Evolutionary conservation across 495 filamentous ascomycete genomes (phyloP), one percentile per base, ranked within the genome.

Genomic region (Penicillium paxilli): DNA sequence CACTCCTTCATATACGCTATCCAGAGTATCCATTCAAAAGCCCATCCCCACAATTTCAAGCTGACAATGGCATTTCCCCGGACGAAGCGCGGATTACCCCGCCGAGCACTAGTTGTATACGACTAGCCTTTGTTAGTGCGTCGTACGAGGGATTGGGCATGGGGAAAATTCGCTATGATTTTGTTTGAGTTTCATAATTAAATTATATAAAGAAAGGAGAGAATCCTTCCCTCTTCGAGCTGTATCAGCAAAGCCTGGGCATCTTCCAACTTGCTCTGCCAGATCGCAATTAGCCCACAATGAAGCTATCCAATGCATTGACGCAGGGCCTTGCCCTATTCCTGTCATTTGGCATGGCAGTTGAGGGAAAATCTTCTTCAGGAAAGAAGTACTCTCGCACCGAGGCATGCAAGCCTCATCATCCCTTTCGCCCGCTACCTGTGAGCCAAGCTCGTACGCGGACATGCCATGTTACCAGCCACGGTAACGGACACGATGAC

Each of bases 401-500:
- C 40, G 49, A 68, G 4, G 60, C 65, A 10, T 66, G 69, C 49
- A 53, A 63, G 2, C 73, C 73, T 3, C 57, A 70, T 8, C 58
- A 59, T 1, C 67, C 73, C 10, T 74, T 73, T 62, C 56, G 59
- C 23, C 69, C 73, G 26, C 59, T 75, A 14, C 73, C 73, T 25
- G n/a, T 52, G 5, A 71, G 64, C 22, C 59, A 56, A 2, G 42
- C 52, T 4, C 59, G 72, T 20, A 63, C 37, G 22, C 69, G 63
- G 46, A 69, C 66, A 17, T 77, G 74, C 56, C 61, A 70, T 55
- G 72, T 75, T 11, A 49, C 55, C 19, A 61, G 41, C 32, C 46
- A 72, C 45, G 77, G 72, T 21, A 62, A 83, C 24, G 70, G 79
- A 1, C 68, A 64, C 7, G 85, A 90, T 51, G 86, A 88, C 52